Evolutionary conservation across 1,284 basidiomycete species (phyloP), one percentile per base, ranked within the genome.

Genomic region (Ustilago cynodontis): DNA sequence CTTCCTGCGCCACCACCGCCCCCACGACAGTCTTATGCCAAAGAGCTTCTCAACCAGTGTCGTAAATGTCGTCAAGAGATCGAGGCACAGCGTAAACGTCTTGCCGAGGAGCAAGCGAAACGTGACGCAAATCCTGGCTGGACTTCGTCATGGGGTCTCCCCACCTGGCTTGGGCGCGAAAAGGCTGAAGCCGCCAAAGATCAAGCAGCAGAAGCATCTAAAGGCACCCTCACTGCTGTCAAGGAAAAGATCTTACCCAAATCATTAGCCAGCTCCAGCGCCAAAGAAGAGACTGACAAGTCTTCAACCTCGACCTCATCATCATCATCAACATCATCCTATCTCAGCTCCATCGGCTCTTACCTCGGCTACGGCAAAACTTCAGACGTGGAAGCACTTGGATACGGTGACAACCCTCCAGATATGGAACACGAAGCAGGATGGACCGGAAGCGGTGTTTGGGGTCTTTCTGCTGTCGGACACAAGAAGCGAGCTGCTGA

Each of bases 401-500:
- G 45, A 9, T 60, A 64, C n/a, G 70, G 66, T 2, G 63, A 73
- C 51, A 74, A 69, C 22, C 71, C 71, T 22, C 74, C 69, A 55
- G 72, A 72, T 49, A 70, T 77, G 67, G 76, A 79, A 52, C 79
- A 82, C 53, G 84, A 85, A 62, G 83, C 84, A 3, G 84, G 84
- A 43, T 85, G 83, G 82, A 80, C 72, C 7, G 84, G 84, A 11
- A 84, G 82, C 18, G 80, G 82, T 22, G 84, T 85, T 0, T 85
- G 84, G 84, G 84, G 84, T 28, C 78, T 85, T 2, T 76, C 73
- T 1, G 83, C 82, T 22, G 71, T 83, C 39, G 74, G 81, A 14
- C 53, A 69, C 14, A 78, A 71, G 58, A 79, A 77, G 62, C 72
- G 80, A 7, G 77, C 71, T 26, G 73, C 68, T 29, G 70, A 77